phyloP scores from a whole-genome alignment of 805 yeast genomes.

The Suhomyces xylopsoci region DNA sequence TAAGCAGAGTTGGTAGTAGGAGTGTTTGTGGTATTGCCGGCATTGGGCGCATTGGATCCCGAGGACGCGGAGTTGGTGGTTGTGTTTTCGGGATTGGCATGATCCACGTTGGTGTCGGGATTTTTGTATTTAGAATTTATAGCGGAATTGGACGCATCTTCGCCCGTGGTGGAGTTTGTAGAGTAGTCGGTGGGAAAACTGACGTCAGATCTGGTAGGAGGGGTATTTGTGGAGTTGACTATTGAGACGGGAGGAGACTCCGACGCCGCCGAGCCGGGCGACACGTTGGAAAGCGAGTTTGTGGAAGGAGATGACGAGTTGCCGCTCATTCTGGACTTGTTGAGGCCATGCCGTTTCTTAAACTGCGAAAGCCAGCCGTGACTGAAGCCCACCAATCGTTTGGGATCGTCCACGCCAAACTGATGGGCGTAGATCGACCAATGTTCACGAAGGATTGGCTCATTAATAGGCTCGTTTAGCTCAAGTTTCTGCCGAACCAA shows the following conservation, averaged over 20 bases:
- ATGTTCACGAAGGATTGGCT: slow-evolving; percentile 52
- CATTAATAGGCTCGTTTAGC: slow-evolving; percentile 48
- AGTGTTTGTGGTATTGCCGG: slow-evolving; percentile 7
- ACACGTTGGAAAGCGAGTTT: not conserved
- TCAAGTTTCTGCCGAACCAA: slow-evolving; percentile 46
- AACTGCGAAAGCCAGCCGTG: slow-evolving; percentile 65
- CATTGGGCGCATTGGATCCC: slow-evolving; percentile 5
- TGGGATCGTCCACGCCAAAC: slow-evolving; percentile 59
- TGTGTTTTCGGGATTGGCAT: slow-evolving; percentile 1
- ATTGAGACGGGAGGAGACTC: slow-evolving; percentile 9
- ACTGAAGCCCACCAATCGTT: slow-evolving; percentile 50
- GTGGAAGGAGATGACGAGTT: not conserved
- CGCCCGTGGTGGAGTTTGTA: not conserved
- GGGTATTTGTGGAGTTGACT: slow-evolving; percentile 10
- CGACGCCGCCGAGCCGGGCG: slow-evolving; percentile 2
- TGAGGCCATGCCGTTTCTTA: slow-evolving; percentile 54
- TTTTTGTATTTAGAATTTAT: not conserved
- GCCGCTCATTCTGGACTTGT: slow-evolving; percentile 30
- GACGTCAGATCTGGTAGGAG: slow-evolving; percentile 1
- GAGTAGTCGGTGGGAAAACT: slow-evolving; percentile 3
- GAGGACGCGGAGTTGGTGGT: slow-evolving; percentile 2
- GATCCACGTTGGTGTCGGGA: not conserved
- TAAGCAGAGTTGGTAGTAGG: slow-evolving; percentile 11
- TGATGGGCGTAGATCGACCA: slow-evolving; percentile 56
- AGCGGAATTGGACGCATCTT: not conserved